Percentiles rank a stretch among this genome's conserved stretches.
Conservation (phyloP, 495 filamentous ascomycete species). For the Glonium stellatum region DNA sequence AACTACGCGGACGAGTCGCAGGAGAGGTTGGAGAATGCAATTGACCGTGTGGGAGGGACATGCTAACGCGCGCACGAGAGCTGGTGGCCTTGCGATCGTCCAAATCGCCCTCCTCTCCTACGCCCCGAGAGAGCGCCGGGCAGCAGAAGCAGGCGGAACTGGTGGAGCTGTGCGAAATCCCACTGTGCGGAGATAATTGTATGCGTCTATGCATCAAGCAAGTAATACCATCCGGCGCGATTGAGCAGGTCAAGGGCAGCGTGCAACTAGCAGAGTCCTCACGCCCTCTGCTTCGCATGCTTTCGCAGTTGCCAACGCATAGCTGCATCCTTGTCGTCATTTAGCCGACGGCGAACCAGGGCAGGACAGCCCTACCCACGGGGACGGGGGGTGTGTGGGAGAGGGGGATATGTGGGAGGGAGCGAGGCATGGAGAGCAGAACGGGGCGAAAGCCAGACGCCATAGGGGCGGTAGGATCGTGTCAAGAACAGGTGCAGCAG, state of each 20-base stretch:
- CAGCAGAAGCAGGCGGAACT: neutral
- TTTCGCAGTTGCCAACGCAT: neutral
- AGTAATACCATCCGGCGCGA: neutral
- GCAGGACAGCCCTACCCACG: neutral
- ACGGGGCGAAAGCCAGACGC: too few relatives aligned
- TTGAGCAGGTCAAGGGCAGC: neutral
- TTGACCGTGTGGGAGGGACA: conserved; percentile 4
- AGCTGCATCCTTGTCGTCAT: neutral
- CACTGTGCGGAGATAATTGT: conserved; percentile 3
- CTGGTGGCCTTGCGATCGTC: neutral
- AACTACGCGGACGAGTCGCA: neutral
- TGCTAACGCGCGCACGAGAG: neutral
- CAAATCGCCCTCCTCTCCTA: neutral
- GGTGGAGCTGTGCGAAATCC: neutral
- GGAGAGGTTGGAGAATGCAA: neutral
- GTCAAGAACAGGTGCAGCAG: too few relatives aligned
- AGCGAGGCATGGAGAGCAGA: neutral
- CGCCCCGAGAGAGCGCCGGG: neutral
- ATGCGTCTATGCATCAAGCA: conserved; percentile 1
- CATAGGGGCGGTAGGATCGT: too few relatives aligned
- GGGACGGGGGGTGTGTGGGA: neutral
- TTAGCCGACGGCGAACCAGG: neutral
- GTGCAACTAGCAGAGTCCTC: neutral
- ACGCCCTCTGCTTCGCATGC: neutral
- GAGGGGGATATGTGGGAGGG: too few relatives aligned